A percentile compares a stretch with the other conserved stretches of the same genome.
These are phyloP conservation scores for Solanum aculeatissimum DNA, from an alignment of 305 asterid genomes.

Conservation along the genomic window DNA sequence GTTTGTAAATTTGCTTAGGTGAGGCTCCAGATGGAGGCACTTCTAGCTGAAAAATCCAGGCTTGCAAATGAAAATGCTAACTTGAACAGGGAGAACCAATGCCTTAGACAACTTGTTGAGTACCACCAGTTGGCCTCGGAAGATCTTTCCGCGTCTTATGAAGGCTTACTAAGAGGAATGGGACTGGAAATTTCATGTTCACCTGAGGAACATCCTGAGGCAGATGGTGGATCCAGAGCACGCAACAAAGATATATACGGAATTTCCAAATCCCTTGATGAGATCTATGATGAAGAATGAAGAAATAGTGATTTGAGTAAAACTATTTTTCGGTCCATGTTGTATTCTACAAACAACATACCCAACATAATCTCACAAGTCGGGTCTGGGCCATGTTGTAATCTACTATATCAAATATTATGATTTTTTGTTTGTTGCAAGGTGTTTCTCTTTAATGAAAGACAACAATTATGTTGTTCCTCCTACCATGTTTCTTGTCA, in stretches of 20 bases:
- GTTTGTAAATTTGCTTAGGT: conserved; percentile 23
- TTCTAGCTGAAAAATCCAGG: conserved; percentile 87
- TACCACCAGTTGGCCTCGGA: conserved; percentile 85
- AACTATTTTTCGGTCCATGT: not conserved
- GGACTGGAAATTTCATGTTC: conserved; percentile 65
- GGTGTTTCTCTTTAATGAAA: not conserved
- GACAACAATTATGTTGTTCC: not conserved
- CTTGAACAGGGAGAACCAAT: conserved; percentile 73
- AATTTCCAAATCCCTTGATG: conserved; percentile 48
- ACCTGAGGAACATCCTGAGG: conserved; percentile 4
- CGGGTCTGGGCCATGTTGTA: not conserved
- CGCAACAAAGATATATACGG: conserved; percentile 18
- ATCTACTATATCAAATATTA: not conserved
- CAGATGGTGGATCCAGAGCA: not conserved
- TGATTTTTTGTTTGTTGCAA: not conserved
- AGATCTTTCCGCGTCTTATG: conserved; percentile 81
- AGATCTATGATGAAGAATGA: conserved; percentile 37
- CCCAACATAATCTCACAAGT: not conserved
- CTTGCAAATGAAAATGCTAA: conserved; percentile 82
- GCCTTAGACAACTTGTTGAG: conserved; percentile 87
- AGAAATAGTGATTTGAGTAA: not conserved
- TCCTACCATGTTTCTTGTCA: not conserved
- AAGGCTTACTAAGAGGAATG: conserved; percentile 55
- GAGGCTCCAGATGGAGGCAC: conserved; percentile 93
- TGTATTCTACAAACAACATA: not conserved